Evolutionary conservation across 441 rosid genomes (phyloP).

Genomic region (Bocquillonia castaneifolia): DNA sequence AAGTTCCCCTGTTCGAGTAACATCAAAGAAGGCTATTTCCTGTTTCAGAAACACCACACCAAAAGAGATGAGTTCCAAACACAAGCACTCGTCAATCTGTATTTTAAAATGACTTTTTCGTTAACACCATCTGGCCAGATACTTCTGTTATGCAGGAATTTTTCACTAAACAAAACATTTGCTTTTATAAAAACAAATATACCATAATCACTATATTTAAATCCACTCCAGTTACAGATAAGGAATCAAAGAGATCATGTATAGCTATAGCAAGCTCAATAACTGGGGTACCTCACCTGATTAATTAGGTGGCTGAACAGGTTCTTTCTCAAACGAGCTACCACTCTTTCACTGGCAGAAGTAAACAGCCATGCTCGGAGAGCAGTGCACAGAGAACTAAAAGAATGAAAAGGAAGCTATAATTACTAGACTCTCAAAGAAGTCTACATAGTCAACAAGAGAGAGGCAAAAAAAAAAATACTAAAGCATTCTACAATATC

Average conservation of each 20-base stretch:
- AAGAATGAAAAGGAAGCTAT: constrained; percentile 8
- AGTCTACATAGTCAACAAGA: background rate
- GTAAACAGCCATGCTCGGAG: constrained; percentile 85
- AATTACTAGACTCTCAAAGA: background rate
- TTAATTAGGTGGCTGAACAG: constrained; percentile 72
- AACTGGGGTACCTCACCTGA: constrained; percentile 45
- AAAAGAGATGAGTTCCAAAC: background rate
- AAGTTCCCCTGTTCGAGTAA: constrained; percentile 89
- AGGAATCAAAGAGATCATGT: background rate
- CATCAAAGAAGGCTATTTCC: constrained; percentile 93
- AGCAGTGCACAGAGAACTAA: constrained; percentile 75
- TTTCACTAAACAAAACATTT: background rate
- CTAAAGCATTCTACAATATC: background rate
- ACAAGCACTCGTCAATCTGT: background rate
- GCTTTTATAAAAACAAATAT: background rate
- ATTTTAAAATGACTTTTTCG: background rate
- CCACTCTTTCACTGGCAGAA: constrained; percentile 89
- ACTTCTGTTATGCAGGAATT: background rate
- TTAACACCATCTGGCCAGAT: background rate
- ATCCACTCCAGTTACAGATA: background rate
- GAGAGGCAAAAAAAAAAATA: background rate
- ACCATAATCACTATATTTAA: background rate
- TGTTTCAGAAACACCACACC: constrained; percentile 27
- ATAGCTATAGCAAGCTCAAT: background rate
- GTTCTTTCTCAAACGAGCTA: constrained; percentile 78